phyloP scores from a whole-genome alignment of 345 rosid species.

The Brassica cretica region DNA sequence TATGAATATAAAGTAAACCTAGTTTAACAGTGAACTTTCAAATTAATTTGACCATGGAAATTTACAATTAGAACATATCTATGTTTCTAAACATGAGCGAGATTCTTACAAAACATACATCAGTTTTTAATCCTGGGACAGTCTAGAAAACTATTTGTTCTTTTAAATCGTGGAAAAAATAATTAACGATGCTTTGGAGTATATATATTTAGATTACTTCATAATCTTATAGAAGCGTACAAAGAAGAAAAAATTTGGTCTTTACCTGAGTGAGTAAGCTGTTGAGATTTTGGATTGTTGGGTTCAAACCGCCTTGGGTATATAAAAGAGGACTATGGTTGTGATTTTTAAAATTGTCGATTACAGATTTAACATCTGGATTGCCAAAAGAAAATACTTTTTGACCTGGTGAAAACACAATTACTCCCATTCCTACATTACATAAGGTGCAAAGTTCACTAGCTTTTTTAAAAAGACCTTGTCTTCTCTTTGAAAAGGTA shows the following conservation, averaged over 20 bases:
- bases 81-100: no score
- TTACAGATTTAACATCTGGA: constrained; percentile 43
- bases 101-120: no score
- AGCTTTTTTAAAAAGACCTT: constrained; percentile 11
- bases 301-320: constrained; percentile 43
- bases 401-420: constrained; percentile 14
- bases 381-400: constrained; percentile 63
- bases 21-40: neutral
- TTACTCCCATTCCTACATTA: constrained; percentile 5
- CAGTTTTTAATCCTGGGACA: no score
- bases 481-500: constrained; percentile 20
- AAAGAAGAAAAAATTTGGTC: neutral
- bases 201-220: neutral
- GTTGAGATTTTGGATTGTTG: constrained; percentile 48
- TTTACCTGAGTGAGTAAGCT: constrained; percentile 39
- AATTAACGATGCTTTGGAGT: neutral
- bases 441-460: constrained; percentile 19
- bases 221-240: neutral
- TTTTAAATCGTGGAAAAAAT: neutral
- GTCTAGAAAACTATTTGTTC: no score
- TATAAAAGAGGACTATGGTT: neutral
- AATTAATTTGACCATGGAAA: neutral
- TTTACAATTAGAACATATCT: no score
- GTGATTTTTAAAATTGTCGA: constrained; percentile 37
- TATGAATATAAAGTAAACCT: neutral